Conservation (phyloP, 805 yeast species). For the Allodekkera sacchari region DNA sequence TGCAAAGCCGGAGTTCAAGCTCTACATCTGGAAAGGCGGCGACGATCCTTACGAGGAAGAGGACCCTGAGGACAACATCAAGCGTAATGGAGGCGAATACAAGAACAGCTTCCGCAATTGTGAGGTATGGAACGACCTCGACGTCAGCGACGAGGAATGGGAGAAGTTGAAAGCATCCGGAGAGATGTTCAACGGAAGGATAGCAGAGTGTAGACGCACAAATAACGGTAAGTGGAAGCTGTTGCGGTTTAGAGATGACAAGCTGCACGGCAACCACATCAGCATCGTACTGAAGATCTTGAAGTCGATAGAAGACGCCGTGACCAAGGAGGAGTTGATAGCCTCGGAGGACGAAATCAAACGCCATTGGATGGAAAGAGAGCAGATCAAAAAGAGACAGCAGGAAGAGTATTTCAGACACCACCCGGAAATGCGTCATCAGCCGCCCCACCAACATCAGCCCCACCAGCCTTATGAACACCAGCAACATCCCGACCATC, state of each 20-base stretch:
- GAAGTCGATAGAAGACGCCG: slow-evolving; percentile 80
- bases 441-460: slow-evolving; percentile 10
- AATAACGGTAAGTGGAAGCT: slow-evolving; percentile 68
- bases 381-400: slow-evolving; percentile 21
- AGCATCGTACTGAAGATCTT: slow-evolving; percentile 76
- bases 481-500: slow-evolving; percentile 6
- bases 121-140: slow-evolving; percentile 57
- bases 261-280: slow-evolving; percentile 76
- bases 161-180: slow-evolving; percentile 53
- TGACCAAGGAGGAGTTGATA: slow-evolving; percentile 66
- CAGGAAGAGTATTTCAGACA: slow-evolving; percentile 12
- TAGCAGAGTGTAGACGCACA: slow-evolving; percentile 76
- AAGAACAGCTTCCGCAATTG: slow-evolving; percentile 34
- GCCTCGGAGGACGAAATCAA: slow-evolving; percentile 49
- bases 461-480: slow-evolving; percentile 12
- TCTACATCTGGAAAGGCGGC: slow-evolving; percentile 73
- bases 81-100: slow-evolving; percentile 24
- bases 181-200: slow-evolving; percentile 83
- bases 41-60: slow-evolving; percentile 25
- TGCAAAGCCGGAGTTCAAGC: slow-evolving; percentile 57
- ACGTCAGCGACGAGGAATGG: slow-evolving; percentile 71
- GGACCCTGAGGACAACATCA: slow-evolving; percentile 27
- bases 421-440: slow-evolving; percentile 6
- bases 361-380: slow-evolving; percentile 55
- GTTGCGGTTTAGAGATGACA: slow-evolving; percentile 89